Evolutionary conservation across 1,139 yeast species (phyloP).

Genomic region (Magnusiomyces suaveolens): DNA sequence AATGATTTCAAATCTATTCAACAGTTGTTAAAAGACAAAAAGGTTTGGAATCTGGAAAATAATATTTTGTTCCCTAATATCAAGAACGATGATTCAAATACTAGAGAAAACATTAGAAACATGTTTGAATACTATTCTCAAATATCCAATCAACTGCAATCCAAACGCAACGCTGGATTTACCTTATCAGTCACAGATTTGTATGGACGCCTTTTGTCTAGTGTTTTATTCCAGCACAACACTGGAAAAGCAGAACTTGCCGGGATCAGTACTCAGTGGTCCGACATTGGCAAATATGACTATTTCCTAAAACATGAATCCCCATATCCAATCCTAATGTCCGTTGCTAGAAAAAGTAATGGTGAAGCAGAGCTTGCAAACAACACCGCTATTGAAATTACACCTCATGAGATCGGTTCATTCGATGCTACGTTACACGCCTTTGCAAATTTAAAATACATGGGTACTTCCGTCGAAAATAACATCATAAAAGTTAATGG

Average conservation of each 20-base stretch:
- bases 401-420: slow-evolving; percentile 77
- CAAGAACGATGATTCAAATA: slow-evolving; percentile 27
- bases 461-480: slow-evolving; percentile 57
- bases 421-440: slow-evolving; percentile 73
- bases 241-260: not conserved
- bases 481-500: slow-evolving; percentile 34
- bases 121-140: slow-evolving; percentile 6
- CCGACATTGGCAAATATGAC: slow-evolving; percentile 45
- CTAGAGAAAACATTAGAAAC: not conserved
- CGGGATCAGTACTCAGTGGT: slow-evolving; percentile 44
- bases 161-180: slow-evolving; percentile 58
- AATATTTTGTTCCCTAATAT: slow-evolving; percentile 19
- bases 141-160: not conserved
- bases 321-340: slow-evolving; percentile 78
- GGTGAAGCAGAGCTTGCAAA: slow-evolving; percentile 44
- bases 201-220: slow-evolving; percentile 75
- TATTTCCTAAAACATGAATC: slow-evolving; percentile 48
- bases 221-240: slow-evolving; percentile 45
- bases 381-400: slow-evolving; percentile 69
- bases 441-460: slow-evolving; percentile 58
- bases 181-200: slow-evolving; percentile 63
- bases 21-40: slow-evolving; percentile 38
- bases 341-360: slow-evolving; percentile 68
- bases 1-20: slow-evolving; percentile 74
- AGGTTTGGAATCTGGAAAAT: slow-evolving; percentile 59